Conservation (phyloP, 495 filamentous ascomycete genomes). For the Rostrohypoxylon terebratum region DNA sequence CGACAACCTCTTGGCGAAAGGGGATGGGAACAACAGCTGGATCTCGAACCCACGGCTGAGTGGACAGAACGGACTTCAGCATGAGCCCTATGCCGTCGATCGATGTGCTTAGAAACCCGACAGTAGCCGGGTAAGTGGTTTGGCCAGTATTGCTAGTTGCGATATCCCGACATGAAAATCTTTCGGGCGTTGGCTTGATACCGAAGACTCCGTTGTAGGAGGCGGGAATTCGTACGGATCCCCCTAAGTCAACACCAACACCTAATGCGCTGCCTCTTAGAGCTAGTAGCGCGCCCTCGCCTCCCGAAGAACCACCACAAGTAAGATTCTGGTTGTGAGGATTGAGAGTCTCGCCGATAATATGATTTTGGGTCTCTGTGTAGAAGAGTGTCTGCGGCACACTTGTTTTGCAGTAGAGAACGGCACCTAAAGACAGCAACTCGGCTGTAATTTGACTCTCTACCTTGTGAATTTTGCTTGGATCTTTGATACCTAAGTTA, state of each 20-base stretch:
- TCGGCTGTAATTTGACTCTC: conserved; percentile 60
- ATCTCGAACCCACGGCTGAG: conserved; percentile 47
- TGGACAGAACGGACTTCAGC: conserved; percentile 47
- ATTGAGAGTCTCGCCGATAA: conserved; percentile 75
- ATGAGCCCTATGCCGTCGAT: conserved; percentile 51
- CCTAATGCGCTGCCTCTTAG: conserved; percentile 58
- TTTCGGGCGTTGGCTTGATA: conserved; percentile 68
- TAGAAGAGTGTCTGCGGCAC: conserved; percentile 67
- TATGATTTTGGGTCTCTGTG: conserved; percentile 69
- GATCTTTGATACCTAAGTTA: conserved; percentile 66
- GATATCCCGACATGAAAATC: conserved; percentile 62
- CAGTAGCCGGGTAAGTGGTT: conserved; percentile 49
- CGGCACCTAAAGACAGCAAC: conserved; percentile 59
- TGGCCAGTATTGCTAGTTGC: conserved; percentile 53
- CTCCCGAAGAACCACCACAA: conserved; percentile 72
- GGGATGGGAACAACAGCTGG: conserved; percentile 50
- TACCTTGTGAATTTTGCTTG: conserved; percentile 58
- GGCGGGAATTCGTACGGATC: conserved; percentile 71
- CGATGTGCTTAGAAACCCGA: conserved; percentile 45
- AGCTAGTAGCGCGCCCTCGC: conserved; percentile 66
- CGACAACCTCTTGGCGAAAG: conserved; percentile 40
- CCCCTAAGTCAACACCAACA: conserved; percentile 77
- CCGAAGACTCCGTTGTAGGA: conserved; percentile 69
- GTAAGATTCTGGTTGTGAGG: conserved; percentile 68
- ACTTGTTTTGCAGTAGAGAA: conserved; percentile 75